Evolutionary conservation across 139 green algal species (phyloP).

Genomic region (Chlamydomonas schloesseri): DNA sequence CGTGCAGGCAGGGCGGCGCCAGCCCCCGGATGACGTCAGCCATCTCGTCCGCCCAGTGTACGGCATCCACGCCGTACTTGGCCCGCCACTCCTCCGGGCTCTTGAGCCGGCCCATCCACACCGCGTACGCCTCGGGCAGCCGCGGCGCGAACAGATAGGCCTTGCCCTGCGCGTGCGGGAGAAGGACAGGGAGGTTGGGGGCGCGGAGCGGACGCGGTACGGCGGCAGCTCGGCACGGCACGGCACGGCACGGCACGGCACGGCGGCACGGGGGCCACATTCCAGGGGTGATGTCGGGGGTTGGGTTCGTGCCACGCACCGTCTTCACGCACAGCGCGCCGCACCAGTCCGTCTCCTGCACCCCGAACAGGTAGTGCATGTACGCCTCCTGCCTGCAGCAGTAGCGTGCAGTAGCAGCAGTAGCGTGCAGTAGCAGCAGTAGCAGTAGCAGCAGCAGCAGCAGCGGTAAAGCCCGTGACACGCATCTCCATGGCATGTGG

Average conservation of each 20-base stretch:
- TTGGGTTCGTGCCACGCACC: no score
- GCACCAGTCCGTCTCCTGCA: constrained; percentile 82
- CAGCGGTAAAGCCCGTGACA: no score
- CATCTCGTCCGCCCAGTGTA: constrained; percentile 88
- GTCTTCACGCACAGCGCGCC: constrained; percentile 78
- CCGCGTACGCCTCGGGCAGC: constrained; percentile 79
- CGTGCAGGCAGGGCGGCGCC: constrained; percentile 67
- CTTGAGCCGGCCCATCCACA: constrained; percentile 91
- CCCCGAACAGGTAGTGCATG: constrained; percentile 94
- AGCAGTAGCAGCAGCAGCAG: no score
- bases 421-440: no score
- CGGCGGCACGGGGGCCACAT: no score
- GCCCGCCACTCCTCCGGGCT: constrained; percentile 47
- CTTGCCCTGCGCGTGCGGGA: constrained; percentile 67
- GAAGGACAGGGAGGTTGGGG: no score
- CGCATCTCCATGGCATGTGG: no score
- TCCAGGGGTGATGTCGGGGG: no score
- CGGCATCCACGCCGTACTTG: constrained; percentile 84
- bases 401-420: no score
- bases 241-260: no score
- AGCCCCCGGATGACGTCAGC: constrained; percentile 51
- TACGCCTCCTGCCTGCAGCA: constrained; percentile 84
- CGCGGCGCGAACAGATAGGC: constrained; percentile 84
- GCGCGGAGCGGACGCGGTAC: background rate
- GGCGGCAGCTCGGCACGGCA: no score